phyloP scores from a whole-genome alignment of 78 protist species.

The Isochrysis galbana region DNA sequence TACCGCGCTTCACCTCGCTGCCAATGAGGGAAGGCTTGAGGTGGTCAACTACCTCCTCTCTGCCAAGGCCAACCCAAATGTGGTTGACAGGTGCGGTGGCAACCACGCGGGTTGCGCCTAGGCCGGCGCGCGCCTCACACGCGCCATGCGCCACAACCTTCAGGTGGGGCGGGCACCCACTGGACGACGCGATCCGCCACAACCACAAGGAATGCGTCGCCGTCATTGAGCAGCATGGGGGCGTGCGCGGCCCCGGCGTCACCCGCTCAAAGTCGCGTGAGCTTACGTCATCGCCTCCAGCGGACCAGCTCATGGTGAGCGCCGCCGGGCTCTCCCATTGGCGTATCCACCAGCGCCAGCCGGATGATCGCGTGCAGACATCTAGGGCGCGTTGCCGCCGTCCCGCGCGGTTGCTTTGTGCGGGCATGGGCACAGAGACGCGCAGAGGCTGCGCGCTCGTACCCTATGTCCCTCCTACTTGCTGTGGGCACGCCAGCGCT shows the following conservation, averaged over 20 bases:
- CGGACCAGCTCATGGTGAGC: no score
- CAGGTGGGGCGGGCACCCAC: slow-evolving; percentile 18
- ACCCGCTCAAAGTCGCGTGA: no score
- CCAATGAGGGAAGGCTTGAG: slow-evolving; percentile 64
- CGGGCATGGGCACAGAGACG: not conserved
- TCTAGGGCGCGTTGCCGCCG: no score
- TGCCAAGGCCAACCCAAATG: slow-evolving; percentile 23
- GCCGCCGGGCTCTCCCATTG: no score
- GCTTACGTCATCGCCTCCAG: no score
- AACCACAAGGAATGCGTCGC: not conserved
- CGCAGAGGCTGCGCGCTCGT: not conserved
- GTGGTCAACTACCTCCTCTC: slow-evolving; percentile 38
- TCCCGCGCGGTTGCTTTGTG: no score
- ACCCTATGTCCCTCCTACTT: not conserved
- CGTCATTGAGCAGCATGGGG: not conserved
- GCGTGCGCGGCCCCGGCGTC: not conserved
- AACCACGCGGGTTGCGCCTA: no score
- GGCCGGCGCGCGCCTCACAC: not conserved
- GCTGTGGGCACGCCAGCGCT: not conserved
- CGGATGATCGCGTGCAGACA: no score
- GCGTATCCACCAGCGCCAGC: no score
- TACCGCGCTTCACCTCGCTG: slow-evolving; percentile 76
- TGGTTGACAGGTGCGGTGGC: slow-evolving; percentile 59
- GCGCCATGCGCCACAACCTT: not conserved
- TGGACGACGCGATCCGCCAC: not conserved